Evolutionary conservation across 208 protist genomes (phyloP).

Genomic region (Herpetomonas muscarum): DNA sequence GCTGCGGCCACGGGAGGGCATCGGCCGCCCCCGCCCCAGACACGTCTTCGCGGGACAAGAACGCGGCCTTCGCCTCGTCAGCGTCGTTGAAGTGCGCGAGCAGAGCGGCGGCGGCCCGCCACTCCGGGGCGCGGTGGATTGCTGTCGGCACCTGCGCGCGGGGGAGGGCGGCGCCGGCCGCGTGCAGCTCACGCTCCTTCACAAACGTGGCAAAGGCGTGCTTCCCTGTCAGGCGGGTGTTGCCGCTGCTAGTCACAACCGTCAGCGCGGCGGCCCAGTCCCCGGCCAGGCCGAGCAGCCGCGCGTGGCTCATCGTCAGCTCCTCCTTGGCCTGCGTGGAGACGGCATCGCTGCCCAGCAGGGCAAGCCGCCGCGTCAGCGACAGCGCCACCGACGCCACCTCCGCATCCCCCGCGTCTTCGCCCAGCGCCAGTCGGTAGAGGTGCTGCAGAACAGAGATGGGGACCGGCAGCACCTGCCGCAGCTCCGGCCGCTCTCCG

Average conservation of each 20-base stretch:
- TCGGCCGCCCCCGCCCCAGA: background rate
- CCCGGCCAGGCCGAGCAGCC: conserved; percentile 26
- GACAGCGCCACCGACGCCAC: conserved; percentile 40
- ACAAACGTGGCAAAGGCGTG: conserved; percentile 26
- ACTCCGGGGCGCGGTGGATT: conserved; percentile 23
- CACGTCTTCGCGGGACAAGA: conserved; percentile 14
- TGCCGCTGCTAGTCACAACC: conserved; percentile 25
- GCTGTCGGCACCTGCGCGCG: conserved; percentile 12
- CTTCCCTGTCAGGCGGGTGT: conserved; percentile 48
- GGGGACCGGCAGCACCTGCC: conserved; percentile 56
- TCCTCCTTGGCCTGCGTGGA: conserved; percentile 31
- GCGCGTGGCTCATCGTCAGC: conserved; percentile 39
- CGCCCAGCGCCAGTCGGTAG: conserved; percentile 29
- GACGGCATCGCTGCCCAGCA: conserved; percentile 21
- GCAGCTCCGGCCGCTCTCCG: conserved; percentile 40
- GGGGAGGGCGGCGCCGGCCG: conserved; percentile 5
- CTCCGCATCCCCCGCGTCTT: background rate
- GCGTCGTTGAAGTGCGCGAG: background rate
- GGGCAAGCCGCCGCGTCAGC: conserved; percentile 33
- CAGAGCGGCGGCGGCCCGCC: conserved; percentile 26
- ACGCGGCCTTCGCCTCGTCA: background rate
- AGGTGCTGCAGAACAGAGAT: conserved; percentile 34
- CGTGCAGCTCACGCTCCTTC: background rate
- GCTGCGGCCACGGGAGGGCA: conserved; percentile 18
- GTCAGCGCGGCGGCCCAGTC: conserved; percentile 48